Evolutionary conservation across 1,284 basidiomycete species (phyloP).

Genomic region (Fomitopsis palustris): DNA sequence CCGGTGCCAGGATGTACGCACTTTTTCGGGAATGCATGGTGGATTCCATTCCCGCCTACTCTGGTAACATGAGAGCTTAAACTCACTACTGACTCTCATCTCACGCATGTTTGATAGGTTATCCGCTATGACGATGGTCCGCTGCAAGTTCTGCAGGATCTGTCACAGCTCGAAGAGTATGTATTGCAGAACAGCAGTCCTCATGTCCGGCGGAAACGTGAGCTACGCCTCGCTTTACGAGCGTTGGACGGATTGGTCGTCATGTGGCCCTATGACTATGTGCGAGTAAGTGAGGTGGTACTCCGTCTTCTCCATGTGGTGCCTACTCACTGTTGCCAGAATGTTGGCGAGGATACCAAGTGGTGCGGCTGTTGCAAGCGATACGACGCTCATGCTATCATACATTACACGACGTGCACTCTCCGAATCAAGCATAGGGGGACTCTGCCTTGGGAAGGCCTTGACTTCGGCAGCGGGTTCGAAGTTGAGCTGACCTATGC

Average conservation of each 20-base stretch:
- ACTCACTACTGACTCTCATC: not conserved
- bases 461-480: conserved; percentile 72
- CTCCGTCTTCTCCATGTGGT: not conserved
- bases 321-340: conserved; percentile 29
- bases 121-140: conserved; percentile 71
- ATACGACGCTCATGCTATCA: conserved; percentile 47
- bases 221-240: conserved; percentile 64
- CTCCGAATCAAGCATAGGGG: conserved; percentile 59
- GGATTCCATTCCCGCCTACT: conserved; percentile 76
- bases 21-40: conserved; percentile 75
- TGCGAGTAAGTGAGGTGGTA: conserved; percentile 38
- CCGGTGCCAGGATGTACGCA: conserved; percentile 37
- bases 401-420: conserved; percentile 47
- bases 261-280: conserved; percentile 62
- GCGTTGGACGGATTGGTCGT: conserved; percentile 67
- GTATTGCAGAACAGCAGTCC: conserved; percentile 60
- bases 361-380: conserved; percentile 41
- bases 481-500: conserved; percentile 59
- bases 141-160: conserved; percentile 43
- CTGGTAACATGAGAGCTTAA: conserved; percentile 37
- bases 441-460: conserved; percentile 51
- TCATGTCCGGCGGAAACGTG: conserved; percentile 49
- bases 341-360: conserved; percentile 38
- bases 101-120: conserved; percentile 38
- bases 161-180: conserved; percentile 57